These are phyloP conservation scores for Zymoseptoria passerinii DNA, from an alignment of 2,329 filamentous ascomycete species.

Conservation along the genomic window DNA sequence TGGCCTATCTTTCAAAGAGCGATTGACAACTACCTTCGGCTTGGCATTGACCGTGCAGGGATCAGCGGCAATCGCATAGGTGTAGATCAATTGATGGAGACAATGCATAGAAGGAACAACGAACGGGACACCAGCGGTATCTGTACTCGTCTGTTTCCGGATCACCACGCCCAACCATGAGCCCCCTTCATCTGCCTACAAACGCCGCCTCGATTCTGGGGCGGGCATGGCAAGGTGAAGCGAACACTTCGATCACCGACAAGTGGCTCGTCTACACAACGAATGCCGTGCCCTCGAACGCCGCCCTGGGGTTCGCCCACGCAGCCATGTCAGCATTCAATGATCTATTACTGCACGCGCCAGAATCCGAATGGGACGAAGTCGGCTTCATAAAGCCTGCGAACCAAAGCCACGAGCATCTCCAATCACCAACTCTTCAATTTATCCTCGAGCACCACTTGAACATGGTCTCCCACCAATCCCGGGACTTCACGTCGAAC, in stretches of 20 bases:
- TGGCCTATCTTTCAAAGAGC: too few relatives aligned
- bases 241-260: neutral
- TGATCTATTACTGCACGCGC: neutral
- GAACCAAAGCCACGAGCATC: neutral
- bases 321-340: neutral
- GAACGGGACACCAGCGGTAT: neutral
- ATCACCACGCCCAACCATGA: neutral
- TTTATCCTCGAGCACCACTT: neutral
- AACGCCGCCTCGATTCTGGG: neutral
- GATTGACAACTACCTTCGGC: too few relatives aligned
- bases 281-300: neutral
- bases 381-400: neutral
- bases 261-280: neutral
- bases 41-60: neutral
- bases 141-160: neutral
- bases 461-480: neutral
- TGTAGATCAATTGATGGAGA: too few relatives aligned
- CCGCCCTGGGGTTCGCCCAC: neutral
- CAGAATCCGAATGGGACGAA: constrained; percentile 1
- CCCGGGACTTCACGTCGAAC: neutral
- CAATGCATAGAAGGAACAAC: too few relatives aligned
- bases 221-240: neutral
- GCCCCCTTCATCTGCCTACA: neutral
- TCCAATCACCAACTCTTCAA: neutral
- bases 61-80: neutral